A percentile compares a stretch with the other conserved stretches of the same genome.
Evolutionary conservation across 345 rosid species (phyloP).

Genomic region (Boechera divaricarpa): DNA sequence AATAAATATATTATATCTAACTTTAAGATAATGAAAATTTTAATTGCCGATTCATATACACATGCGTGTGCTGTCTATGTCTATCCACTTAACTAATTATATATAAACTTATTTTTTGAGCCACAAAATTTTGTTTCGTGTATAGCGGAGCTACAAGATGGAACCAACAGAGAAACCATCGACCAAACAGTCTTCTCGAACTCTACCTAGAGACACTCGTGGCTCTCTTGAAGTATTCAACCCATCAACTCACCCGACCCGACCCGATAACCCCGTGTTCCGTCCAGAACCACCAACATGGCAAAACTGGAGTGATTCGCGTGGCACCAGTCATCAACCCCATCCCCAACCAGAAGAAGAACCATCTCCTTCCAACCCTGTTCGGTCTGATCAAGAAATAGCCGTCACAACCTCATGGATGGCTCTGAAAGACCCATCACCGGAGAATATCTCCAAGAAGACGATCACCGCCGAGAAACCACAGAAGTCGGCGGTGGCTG

Average conservation of each 20-base stretch:
- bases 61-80: conserved; percentile 33
- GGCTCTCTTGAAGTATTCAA: conserved; percentile 92
- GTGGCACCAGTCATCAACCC: conserved; percentile 26
- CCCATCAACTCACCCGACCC: conserved; percentile 59
- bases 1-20: too few species aligned
- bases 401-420: conserved; percentile 82
- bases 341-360: conserved; percentile 27
- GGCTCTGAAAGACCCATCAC: conserved; percentile 72
- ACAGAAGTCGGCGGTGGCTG: conserved; percentile 50
- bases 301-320: conserved; percentile 58
- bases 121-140: conserved; percentile 14
- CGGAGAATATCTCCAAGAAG: conserved; percentile 30
- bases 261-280: conserved; percentile 58
- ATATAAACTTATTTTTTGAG: conserved; percentile 4
- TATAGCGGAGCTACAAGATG: conserved; percentile 45
- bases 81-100: conserved; percentile 18
- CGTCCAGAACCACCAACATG: conserved; percentile 58
- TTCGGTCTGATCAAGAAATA: conserved; percentile 53
- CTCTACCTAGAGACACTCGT: conserved; percentile 68
- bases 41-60: conserved; percentile 19
- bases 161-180: conserved; percentile 57
- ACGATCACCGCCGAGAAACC: conserved; percentile 34
- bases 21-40: not conserved
- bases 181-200: conserved; percentile 47
- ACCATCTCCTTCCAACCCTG: conserved; percentile 47